Percentiles rank a stretch among this genome's conserved stretches.
Conservation (phyloP, 2,329 filamentous ascomycete species). For the Penicillium sp. region DNA sequence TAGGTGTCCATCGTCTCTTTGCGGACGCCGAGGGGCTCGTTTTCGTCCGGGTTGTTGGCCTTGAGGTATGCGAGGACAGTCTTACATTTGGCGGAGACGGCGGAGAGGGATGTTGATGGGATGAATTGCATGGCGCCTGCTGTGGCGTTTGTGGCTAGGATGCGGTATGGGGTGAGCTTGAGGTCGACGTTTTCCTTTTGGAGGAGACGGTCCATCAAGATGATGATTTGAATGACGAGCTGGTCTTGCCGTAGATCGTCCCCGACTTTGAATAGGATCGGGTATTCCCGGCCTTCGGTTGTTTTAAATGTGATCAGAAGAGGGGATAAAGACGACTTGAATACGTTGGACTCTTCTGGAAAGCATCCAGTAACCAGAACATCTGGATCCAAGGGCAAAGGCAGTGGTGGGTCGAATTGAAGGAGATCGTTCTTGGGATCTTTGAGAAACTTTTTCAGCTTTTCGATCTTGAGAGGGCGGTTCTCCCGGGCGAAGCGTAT, state of each 20-base stretch:
- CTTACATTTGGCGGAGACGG: constrained; percentile 82
- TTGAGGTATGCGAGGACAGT: constrained; percentile 80
- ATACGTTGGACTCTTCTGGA: constrained; percentile 85
- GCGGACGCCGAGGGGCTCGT: constrained; percentile 80
- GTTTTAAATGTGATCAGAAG: constrained; percentile 92
- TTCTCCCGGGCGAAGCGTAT: constrained; percentile 80
- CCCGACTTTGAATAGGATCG: constrained; percentile 95
- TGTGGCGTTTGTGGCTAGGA: constrained; percentile 86
- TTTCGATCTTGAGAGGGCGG: constrained; percentile 79
- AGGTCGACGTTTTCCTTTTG: constrained; percentile 96
- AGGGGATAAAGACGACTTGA: constrained; percentile 93
- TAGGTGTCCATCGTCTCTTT: constrained; percentile 95
- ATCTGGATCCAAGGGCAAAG: constrained; percentile 85
- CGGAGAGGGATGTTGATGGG: constrained; percentile 80
- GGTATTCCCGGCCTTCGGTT: constrained; percentile 74
- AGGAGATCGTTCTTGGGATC: constrained; percentile 91
- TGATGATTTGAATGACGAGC: constrained; percentile 96
- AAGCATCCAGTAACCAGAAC: constrained; percentile 78
- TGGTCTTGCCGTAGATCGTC: constrained; percentile 97
- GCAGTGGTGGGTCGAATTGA: constrained; percentile 81
- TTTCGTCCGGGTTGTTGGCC: constrained; percentile 85
- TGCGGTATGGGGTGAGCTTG: constrained; percentile 93
- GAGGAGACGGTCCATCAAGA: constrained; percentile 93
- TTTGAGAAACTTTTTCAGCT: constrained; percentile 79
- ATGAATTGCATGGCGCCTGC: constrained; percentile 95